Conservation (phyloP, 768 basidiomycete species). For the Amanita polypyramis region DNA sequence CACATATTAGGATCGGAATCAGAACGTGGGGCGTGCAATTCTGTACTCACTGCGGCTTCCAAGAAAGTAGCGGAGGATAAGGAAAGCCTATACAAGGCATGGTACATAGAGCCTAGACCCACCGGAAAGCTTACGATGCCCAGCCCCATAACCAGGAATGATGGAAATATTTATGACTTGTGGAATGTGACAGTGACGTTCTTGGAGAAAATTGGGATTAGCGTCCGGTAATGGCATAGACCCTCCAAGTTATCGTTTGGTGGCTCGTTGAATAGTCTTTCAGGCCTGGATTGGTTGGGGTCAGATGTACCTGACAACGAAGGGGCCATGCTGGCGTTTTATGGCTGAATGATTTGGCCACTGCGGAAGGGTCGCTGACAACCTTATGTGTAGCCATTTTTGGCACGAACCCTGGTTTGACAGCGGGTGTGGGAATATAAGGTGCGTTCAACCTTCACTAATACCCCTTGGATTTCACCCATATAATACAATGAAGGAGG, state of each 20-base stretch:
- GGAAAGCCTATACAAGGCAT: slow-evolving; percentile 25
- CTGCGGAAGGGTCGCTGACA: too few species aligned
- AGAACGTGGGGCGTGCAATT: slow-evolving; percentile 23
- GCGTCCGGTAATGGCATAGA: too few species aligned
- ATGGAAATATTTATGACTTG: slow-evolving; percentile 26
- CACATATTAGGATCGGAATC: slow-evolving; percentile 12
- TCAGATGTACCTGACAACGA: too few species aligned
- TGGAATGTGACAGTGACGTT: slow-evolving; percentile 26
- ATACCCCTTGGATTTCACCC: neutral
- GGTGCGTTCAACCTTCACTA: neutral
- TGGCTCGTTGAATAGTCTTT: too few species aligned
- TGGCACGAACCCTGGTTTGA: too few species aligned
- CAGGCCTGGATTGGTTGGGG: too few species aligned
- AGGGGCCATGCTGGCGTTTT: too few species aligned
- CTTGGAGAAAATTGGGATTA: slow-evolving; percentile 17
- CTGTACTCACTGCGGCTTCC: slow-evolving; percentile 30
- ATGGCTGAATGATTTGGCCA: too few species aligned
- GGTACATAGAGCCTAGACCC: slow-evolving; percentile 22
- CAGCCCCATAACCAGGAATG: slow-evolving; percentile 18
- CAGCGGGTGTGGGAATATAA: slow-evolving; percentile 1
- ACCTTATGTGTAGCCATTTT: too few species aligned
- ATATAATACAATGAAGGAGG: neutral
- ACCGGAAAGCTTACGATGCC: slow-evolving; percentile 19
- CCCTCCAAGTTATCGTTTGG: neutral
- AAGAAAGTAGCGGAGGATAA: slow-evolving; percentile 20